Conservation (phyloP, 1,139 yeast genomes). For the Blastobotrys petasosporus region DNA sequence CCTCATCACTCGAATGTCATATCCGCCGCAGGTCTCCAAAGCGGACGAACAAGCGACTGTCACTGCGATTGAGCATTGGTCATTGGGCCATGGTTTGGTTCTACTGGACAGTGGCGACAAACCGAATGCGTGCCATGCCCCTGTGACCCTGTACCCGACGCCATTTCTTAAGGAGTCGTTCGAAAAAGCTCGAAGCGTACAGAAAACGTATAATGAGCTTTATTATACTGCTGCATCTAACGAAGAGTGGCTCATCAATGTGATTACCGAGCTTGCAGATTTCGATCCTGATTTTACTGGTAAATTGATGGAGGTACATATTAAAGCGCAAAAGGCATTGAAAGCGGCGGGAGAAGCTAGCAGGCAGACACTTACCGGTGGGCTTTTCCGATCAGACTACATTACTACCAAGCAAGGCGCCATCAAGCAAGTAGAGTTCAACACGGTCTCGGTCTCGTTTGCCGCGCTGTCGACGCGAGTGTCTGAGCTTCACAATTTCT, state of each 20-base stretch:
- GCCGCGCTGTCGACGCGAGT: conserved; percentile 84
- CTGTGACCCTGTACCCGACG: conserved; percentile 85
- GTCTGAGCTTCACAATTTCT: conserved; percentile 61
- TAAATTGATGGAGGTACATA: conserved; percentile 47
- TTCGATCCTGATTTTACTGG: conserved; percentile 80
- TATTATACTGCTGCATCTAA: conserved; percentile 53
- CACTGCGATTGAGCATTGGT: conserved; percentile 58
- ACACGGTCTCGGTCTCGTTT: conserved; percentile 91
- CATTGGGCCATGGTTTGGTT: conserved; percentile 67
- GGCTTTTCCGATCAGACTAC: conserved; percentile 87
- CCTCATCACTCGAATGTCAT: conserved; percentile 2
- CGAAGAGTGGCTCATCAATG: conserved; percentile 54
- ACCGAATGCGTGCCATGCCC: conserved; percentile 57
- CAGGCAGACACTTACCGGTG: conserved; percentile 68
- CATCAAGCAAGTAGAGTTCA: conserved; percentile 92
- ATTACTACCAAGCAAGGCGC: conserved; percentile 43
- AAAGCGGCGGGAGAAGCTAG: conserved; percentile 36
- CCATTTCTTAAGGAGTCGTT: conserved; percentile 72
- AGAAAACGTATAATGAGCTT: conserved; percentile 60
- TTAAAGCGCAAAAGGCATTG: conserved; percentile 17
- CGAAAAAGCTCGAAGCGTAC: conserved; percentile 61
- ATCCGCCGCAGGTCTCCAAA: conserved; percentile 19
- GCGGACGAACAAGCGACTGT: conserved; percentile 18
- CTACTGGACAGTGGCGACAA: conserved; percentile 58
- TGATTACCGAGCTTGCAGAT: conserved; percentile 43